Base-by-base conservation (phyloP, 177 flowering plant species). In the Vitis hybrid region DNA sequence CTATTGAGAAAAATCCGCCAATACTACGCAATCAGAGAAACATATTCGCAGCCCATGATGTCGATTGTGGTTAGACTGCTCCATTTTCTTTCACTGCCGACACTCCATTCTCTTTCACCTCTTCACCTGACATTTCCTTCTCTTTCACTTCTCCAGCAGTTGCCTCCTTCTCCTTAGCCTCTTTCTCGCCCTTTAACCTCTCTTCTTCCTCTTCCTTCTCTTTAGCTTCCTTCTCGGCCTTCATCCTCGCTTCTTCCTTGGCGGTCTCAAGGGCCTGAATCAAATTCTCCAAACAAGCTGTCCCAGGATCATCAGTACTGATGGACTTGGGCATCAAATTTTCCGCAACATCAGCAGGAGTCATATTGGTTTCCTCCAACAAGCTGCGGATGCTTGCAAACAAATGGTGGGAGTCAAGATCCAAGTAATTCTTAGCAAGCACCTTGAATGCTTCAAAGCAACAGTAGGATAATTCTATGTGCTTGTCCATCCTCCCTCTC, bases 281-380 rank as follows among this genome's bases (percentile, higher is more conserved):
- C 75, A 76, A 14, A 6, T 58, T 51, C 14, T 51, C 30, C 71
- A 76, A 68, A 18, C 76, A 63, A 49, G 58, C 15, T 20, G 48
- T 69, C 10, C 6, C 65, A 48, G 56, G 65, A 11, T n/a, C 54
- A 2, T 7, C 11, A 11, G 0, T 2, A 3, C 7, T 35, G 6
- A 35, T 35, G 46, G 58, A 48, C 58, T 58, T 72, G 1, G 65
- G 69, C 69, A 72, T 76, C 69, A 76, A 66, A 58, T 32, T 30
- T 69, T 76, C 79, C 2, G 78, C 78, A n/a, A 74, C 77, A 56
- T 74, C 46, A 35, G 46, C 46, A 35, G 46, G 46, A 35, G 46
- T 35, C 46, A 35, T 35, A 35, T 35, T 35, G 14, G 54, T 54
- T 18, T 69, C 77, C 73, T 58, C 69, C 61, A 74, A 59, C 65